A percentile compares a stretch with the other conserved stretches of the same genome.
phyloP scores from a whole-genome alignment of 495 filamentous ascomycete species.

The Aspergillus nidulans region DNA sequence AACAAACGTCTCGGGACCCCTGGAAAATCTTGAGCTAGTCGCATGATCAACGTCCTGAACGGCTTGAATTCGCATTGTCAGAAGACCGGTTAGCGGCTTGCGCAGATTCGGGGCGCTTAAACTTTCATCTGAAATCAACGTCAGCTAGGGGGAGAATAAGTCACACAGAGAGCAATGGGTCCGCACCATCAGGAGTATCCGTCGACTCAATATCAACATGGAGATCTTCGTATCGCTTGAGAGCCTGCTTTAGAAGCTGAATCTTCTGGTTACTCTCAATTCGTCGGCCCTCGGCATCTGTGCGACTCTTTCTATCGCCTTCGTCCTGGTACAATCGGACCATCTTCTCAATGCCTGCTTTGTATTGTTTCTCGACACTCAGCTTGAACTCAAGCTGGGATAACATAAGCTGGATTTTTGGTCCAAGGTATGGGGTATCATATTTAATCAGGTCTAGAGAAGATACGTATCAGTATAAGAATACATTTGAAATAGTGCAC shows the following conservation, averaged over 20 bases:
- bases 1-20: slow-evolving; percentile 91
- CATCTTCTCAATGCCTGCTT: slow-evolving; percentile 99
- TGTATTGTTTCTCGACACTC: slow-evolving; percentile 98
- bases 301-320: slow-evolving; percentile 91
- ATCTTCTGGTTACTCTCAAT: slow-evolving; percentile 98
- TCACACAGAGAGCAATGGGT: background rate
- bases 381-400: slow-evolving; percentile 98
- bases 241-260: slow-evolving; percentile 86
- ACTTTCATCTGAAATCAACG: slow-evolving; percentile 70
- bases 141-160: background rate
- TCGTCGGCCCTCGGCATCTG: slow-evolving; percentile 81
- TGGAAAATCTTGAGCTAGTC: slow-evolving; percentile 75
- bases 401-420: slow-evolving; percentile 98
- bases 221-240: slow-evolving; percentile 96
- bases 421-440: slow-evolving; percentile 91
- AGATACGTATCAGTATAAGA: slow-evolving; percentile 5
- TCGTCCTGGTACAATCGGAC: slow-evolving; percentile 95
- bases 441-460: slow-evolving; percentile 92
- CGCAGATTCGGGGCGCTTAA: slow-evolving; percentile 91
- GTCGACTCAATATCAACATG: slow-evolving; percentile 87
- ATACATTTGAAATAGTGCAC: too few species aligned
- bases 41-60: slow-evolving; percentile 96
- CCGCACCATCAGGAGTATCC: slow-evolving; percentile 79
- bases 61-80: slow-evolving; percentile 78
- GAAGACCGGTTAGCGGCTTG: slow-evolving; percentile 85